phyloP scores from a whole-genome alignment of 2,329 filamentous ascomycete genomes.

The Pseudogymnoascus sp. region DNA sequence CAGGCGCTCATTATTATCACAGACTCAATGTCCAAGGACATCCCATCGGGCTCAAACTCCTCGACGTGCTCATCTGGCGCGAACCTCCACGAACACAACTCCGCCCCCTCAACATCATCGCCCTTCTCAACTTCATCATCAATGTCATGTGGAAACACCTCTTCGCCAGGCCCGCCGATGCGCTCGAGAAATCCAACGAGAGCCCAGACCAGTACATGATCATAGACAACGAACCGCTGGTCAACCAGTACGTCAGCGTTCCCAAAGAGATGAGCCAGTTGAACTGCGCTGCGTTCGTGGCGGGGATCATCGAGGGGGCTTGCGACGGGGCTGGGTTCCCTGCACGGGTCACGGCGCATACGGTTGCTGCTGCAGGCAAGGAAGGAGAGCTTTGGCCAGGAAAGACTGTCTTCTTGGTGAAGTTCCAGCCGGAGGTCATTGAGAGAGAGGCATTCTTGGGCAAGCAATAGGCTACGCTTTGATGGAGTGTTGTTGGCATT shows the following conservation, averaged over 20 bases:
- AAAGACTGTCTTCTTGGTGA: constrained; percentile 90
- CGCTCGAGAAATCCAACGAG: constrained; percentile 76
- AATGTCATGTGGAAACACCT: constrained; percentile 86
- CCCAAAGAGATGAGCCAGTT: constrained; percentile 93
- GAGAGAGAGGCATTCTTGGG: constrained; percentile 75
- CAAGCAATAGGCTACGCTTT: not conserved
- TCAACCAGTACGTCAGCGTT: constrained; percentile 88
- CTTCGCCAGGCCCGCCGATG: constrained; percentile 83
- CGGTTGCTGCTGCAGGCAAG: constrained; percentile 38
- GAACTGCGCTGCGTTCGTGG: constrained; percentile 92
- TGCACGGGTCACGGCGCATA: constrained; percentile 84
- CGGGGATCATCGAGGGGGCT: constrained; percentile 88
- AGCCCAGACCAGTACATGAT: constrained; percentile 98
- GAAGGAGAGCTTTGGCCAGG: constrained; percentile 84
- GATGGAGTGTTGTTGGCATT: constrained; percentile 5
- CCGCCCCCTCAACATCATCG: constrained; percentile 78
- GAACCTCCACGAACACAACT: constrained; percentile 60
- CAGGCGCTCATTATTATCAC: constrained; percentile 11
- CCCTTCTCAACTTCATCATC: constrained; percentile 91
- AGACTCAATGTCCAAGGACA: constrained; percentile 89
- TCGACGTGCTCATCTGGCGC: constrained; percentile 89
- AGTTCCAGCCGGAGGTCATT: constrained; percentile 83
- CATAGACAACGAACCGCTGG: constrained; percentile 92
- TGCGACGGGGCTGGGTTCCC: constrained; percentile 89
- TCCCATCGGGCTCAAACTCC: constrained; percentile 83